Base-by-base conservation (phyloP, 2,329 filamentous ascomycete genomes). In the Nemania sp. region DNA sequence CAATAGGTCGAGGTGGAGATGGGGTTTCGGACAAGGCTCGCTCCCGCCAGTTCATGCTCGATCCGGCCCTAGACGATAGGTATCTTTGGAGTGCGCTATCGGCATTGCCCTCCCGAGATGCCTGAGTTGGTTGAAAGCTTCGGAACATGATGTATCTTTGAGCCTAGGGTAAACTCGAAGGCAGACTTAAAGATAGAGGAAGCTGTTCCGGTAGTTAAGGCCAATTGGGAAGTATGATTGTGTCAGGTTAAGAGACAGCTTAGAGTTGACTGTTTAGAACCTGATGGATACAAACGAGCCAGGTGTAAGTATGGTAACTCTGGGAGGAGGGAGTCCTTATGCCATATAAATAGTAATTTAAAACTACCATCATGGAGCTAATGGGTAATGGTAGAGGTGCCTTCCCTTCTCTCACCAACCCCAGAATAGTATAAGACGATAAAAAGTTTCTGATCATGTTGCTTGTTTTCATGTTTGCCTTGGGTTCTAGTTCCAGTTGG, bases 31-130 rank as follows among this genome's bases (percentile, higher is more conserved):
- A 20, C 13, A 3, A 11, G 53, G 3, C 10, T 26, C 6, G 8
- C 47, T 53, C n/a, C 26, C 62, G 24, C 62, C 54, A 64, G 47
- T 59, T 26, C 47, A 15, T 53, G 55, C 41, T 53, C 5, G 20
- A 15, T 5, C 29, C 27, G 13, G 29, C 61, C 18, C 15, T 20
- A 13, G 47, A 51, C 47, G 6, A 4, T 8, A 3, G 10, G 22
- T 26, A 6, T 7, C 15, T 13, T 27, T 52, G 22, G 32, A 27
- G 3, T 7, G 43, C 13, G 11, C 27, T 41, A 18, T 29, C n/a
- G 22, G 20, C 53, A 43, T 52, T 18, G 24, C 24, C 24, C 24
- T 27, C 53, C 10, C 18, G 32, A 5, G 32, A 49, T 0, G 63
- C 51, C 8, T 26, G 15, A n/a, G 38, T 60, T 15, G 63, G 63